Percentiles rank a stretch among this genome's conserved stretches.
phyloP scores from a whole-genome alignment of 495 filamentous ascomycete genomes.

The Tetracladium setigerum region DNA sequence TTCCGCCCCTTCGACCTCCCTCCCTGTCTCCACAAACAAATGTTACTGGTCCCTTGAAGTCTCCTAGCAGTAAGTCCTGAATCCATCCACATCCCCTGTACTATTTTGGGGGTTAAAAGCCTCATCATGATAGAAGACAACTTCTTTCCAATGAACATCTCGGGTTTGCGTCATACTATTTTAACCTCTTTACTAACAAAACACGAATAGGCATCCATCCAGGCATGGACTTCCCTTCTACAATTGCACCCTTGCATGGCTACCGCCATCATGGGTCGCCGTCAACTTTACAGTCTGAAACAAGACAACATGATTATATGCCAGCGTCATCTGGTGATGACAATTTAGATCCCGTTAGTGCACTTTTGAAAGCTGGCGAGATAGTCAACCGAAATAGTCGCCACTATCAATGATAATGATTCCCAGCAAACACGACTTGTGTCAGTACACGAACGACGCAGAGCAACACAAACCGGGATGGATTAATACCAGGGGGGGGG shows the following conservation, averaged over 20 bases:
- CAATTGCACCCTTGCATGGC: constrained; percentile 12
- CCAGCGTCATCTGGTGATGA: constrained; percentile 6
- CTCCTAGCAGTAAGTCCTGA: constrained; percentile 15
- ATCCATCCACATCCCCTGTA: too few species aligned
- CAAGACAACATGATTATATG: constrained; percentile 6
- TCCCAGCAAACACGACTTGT: too few species aligned
- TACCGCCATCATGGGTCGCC: not conserved
- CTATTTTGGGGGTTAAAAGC: too few species aligned
- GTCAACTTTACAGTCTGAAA: constrained; percentile 2
- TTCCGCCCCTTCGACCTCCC: constrained; percentile 18
- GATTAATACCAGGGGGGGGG: too few species aligned
- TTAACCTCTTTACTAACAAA: too few species aligned
- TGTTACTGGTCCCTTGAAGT: constrained; percentile 6
- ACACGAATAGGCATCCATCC: constrained; percentile 1
- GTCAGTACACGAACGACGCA: too few species aligned
- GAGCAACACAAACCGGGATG: too few species aligned
- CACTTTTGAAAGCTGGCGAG: constrained; percentile 45
- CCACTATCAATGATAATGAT: too few species aligned
- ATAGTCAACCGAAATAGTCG: constrained; percentile 36
- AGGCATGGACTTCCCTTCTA: constrained; percentile 11
- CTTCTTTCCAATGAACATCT: too few species aligned
- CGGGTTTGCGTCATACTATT: too few species aligned
- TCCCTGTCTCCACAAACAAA: constrained; percentile 20
- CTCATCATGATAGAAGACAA: too few species aligned
- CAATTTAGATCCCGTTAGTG: constrained; percentile 30